Percentiles rank a stretch among this genome's conserved stretches.
Evolutionary conservation across 768 basidiomycete species (phyloP).

Genomic region (Suillus bovinus): DNA sequence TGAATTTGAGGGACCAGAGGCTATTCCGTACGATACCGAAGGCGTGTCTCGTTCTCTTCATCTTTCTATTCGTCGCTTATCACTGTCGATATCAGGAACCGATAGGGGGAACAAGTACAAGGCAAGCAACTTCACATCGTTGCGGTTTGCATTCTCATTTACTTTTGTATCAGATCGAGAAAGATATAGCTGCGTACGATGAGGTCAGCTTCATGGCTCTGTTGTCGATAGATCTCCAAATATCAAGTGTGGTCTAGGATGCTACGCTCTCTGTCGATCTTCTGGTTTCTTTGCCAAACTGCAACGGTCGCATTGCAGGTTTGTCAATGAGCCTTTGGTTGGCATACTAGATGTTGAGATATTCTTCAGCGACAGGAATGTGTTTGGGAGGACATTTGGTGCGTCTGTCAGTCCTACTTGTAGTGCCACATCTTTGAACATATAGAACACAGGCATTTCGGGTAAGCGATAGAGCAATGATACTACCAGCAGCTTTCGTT

Average conservation of each 20-base stretch:
- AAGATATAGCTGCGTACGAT: slow-evolving; percentile 84
- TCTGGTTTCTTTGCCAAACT: slow-evolving; percentile 69
- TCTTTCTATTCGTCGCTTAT: slow-evolving; percentile 9
- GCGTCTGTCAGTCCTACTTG: slow-evolving; percentile 21
- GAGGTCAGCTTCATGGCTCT: slow-evolving; percentile 50
- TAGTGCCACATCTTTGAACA: slow-evolving; percentile 6
- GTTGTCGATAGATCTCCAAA: not conserved
- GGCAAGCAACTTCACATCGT: slow-evolving; percentile 36
- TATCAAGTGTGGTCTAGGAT: slow-evolving; percentile 50
- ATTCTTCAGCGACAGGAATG: slow-evolving; percentile 75
- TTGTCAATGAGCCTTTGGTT: slow-evolving; percentile 18
- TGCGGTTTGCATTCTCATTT: slow-evolving; percentile 8
- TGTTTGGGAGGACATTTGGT: slow-evolving; percentile 88
- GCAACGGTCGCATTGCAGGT: slow-evolving; percentile 92
- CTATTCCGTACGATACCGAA: slow-evolving; percentile 87
- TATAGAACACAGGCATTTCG: slow-evolving; percentile 46
- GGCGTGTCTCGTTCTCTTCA: slow-evolving; percentile 40
- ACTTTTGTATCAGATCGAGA: slow-evolving; percentile 68
- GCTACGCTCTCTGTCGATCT: slow-evolving; percentile 76
- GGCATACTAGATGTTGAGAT: slow-evolving; percentile 10
- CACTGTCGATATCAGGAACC: slow-evolving; percentile 51
- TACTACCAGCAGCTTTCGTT: slow-evolving; percentile 1
- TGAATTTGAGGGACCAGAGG: slow-evolving; percentile 87
- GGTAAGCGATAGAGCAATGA: slow-evolving; percentile 29
- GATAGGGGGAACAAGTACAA: slow-evolving; percentile 94